Percentiles rank a stretch among this genome's conserved stretches.
phyloP scores from a whole-genome alignment of 352 stramenopile species.

The Phytophthora pinifolia region DNA sequence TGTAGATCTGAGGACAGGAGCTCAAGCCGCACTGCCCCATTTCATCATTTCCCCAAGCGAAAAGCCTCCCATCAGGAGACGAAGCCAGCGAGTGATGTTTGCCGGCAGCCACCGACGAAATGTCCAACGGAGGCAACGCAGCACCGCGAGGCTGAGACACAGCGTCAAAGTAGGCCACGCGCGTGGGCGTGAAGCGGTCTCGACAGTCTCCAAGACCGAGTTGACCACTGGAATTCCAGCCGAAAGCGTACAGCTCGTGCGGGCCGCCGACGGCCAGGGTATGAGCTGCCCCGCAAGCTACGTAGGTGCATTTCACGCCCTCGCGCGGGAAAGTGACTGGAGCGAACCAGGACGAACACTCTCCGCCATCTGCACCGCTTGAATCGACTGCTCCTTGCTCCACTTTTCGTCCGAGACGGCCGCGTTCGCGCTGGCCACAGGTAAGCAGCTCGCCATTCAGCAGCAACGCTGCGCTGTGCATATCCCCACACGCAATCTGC shows the following conservation, averaged over 20 bases:
- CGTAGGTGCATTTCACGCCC: constrained; percentile 39
- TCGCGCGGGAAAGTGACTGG: constrained; percentile 10
- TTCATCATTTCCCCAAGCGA: constrained; percentile 74
- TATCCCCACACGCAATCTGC: constrained; percentile 56
- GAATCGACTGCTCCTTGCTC: background rate
- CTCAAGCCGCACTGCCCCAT: constrained; percentile 71
- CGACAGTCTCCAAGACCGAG: constrained; percentile 63
- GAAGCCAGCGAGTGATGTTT: constrained; percentile 57
- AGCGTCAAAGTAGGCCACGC: constrained; percentile 57
- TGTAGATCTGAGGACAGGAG: constrained; percentile 76
- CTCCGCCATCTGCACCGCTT: background rate
- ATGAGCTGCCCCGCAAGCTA: constrained; percentile 61
- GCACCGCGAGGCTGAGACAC: background rate
- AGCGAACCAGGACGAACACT: constrained; percentile 47
- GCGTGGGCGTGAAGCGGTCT: constrained; percentile 38
- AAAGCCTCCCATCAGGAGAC: constrained; percentile 51
- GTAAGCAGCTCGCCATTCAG: constrained; percentile 50
- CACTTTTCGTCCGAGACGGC: constrained; percentile 45
- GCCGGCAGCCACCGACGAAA: constrained; percentile 48
- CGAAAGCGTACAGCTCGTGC: constrained; percentile 52
- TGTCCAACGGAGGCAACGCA: constrained; percentile 14
- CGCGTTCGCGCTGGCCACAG: constrained; percentile 58
- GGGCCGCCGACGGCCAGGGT: constrained; percentile 48
- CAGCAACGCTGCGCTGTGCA: constrained; percentile 58
- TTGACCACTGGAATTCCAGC: constrained; percentile 59